phyloP scores from a whole-genome alignment of 208 protist species.

The Strigomonas oncopelti region DNA sequence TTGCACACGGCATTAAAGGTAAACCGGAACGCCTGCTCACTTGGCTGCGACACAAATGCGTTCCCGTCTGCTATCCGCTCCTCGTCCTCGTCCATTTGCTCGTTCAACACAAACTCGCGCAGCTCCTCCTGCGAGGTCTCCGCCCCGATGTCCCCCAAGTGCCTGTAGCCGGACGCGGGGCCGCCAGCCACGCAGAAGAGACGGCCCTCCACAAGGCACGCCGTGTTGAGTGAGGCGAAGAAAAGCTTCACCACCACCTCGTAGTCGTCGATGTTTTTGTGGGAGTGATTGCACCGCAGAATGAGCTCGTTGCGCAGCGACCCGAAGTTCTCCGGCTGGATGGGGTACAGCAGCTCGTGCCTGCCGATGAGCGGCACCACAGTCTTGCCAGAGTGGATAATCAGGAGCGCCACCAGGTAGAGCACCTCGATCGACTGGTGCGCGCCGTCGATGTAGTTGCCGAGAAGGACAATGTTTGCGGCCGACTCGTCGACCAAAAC shows the following conservation, averaged over 20 bases:
- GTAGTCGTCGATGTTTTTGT: constrained; percentile 29
- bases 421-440: constrained; percentile 73
- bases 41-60: constrained; percentile 53
- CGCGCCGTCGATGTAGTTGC: constrained; percentile 82
- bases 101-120: constrained; percentile 73
- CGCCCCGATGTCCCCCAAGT: constrained; percentile 9
- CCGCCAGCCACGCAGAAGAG: constrained; percentile 77
- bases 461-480: constrained; percentile 65
- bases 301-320: constrained; percentile 66
- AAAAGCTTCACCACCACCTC: constrained; percentile 50
- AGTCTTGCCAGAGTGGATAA: constrained; percentile 36
- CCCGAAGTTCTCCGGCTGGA: constrained; percentile 62
- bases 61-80: constrained; percentile 50
- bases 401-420: constrained; percentile 56
- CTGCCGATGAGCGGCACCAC: constrained; percentile 64
- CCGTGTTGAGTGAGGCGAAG: constrained; percentile 57
- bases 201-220: constrained; percentile 56
- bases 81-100: constrained; percentile 82
- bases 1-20: constrained; percentile 81
- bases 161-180: constrained; percentile 25
- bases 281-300: constrained; percentile 31
- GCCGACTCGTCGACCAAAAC: constrained; percentile 29
- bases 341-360: constrained; percentile 79
- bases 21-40: constrained; percentile 49
- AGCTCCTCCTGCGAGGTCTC: constrained; percentile 25